A percentile compares a stretch with the other conserved stretches of the same genome.
These are phyloP conservation scores for Fusarium caatingaense DNA, from an alignment of 2,329 filamentous ascomycete species.

Conservation along the genomic window DNA sequence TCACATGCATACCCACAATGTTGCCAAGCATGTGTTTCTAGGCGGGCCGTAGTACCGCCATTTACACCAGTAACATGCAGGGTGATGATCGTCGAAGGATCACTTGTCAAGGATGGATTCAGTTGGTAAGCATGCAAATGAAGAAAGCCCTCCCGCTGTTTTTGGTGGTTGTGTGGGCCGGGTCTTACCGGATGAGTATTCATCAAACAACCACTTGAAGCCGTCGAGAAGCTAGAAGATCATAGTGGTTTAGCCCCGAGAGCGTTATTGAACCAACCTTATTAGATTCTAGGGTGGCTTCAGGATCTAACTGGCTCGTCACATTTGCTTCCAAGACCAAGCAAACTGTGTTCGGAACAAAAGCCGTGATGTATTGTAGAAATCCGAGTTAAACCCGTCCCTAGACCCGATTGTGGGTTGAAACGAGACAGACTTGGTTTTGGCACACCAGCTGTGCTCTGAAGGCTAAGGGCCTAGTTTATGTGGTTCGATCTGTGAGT, in stretches of 20 bases:
- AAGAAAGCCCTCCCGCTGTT: not conserved
- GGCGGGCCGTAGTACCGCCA: not conserved
- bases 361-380: slow-evolving; percentile 10
- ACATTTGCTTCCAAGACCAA: not conserved
- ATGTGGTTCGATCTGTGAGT: not conserved
- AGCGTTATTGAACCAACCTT: not conserved
- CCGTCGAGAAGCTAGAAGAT: not conserved
- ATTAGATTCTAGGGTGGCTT: not conserved
- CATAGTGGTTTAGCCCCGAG: too few relatives aligned
- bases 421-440: not conserved
- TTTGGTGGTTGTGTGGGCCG: not conserved
- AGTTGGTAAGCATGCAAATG: not conserved
- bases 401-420: slow-evolving; percentile 7
- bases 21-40: not conserved
- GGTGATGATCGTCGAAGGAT: not conserved
- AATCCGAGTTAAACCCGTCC: not conserved
- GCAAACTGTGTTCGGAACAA: slow-evolving; percentile 4
- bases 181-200: not conserved
- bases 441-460: not conserved
- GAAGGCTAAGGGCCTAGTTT: not conserved
- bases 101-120: not conserved
- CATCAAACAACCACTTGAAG: not conserved
- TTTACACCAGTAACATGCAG: not conserved
- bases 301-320: not conserved
- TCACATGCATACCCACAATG: not conserved